Percentiles rank a stretch among this genome's conserved stretches.
phyloP scores from a whole-genome alignment of 1,284 basidiomycete species.

The Trametes hirsuta region DNA sequence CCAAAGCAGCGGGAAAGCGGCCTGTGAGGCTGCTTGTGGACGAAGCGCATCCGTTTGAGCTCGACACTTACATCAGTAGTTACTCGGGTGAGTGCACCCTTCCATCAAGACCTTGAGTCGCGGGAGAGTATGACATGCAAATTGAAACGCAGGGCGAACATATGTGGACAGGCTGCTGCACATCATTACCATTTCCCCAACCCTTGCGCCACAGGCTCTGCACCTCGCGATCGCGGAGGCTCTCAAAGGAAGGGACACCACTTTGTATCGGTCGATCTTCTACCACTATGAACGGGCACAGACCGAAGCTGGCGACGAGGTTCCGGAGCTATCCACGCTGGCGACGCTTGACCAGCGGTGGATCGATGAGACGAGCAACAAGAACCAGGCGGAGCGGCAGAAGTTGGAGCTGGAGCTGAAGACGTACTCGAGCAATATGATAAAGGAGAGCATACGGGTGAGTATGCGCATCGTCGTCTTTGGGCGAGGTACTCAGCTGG shows the following conservation, averaged over 20 bases:
- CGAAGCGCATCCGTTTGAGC: conserved; percentile 78
- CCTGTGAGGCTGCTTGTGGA: conserved; percentile 53
- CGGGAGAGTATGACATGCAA: background rate
- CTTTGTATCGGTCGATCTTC: conserved; percentile 58
- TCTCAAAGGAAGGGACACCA: conserved; percentile 61
- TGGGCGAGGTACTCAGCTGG: background rate
- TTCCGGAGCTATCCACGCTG: conserved; percentile 53
- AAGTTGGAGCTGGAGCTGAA: conserved; percentile 89
- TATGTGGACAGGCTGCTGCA: conserved; percentile 70
- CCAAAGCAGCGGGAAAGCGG: conserved; percentile 19
- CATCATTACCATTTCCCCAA: conserved; percentile 64
- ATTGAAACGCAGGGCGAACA: conserved; percentile 54
- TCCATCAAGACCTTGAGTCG: background rate
- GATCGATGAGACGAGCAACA: conserved; percentile 63
- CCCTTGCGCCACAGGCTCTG: conserved; percentile 70
- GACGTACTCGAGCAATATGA: conserved; percentile 89
- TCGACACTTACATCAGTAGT: conserved; percentile 69
- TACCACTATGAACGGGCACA: conserved; percentile 59
- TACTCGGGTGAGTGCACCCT: conserved; percentile 53
- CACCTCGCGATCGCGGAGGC: conserved; percentile 65
- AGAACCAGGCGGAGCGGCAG: conserved; percentile 66
- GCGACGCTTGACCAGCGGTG: conserved; percentile 60
- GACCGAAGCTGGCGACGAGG: conserved; percentile 41
- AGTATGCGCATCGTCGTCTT: conserved; percentile 30
- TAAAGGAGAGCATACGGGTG: conserved; percentile 92